Evolutionary conservation across 1,284 basidiomycete species (phyloP).

Genomic region (Anthracocystis panici-leucophaei): DNA sequence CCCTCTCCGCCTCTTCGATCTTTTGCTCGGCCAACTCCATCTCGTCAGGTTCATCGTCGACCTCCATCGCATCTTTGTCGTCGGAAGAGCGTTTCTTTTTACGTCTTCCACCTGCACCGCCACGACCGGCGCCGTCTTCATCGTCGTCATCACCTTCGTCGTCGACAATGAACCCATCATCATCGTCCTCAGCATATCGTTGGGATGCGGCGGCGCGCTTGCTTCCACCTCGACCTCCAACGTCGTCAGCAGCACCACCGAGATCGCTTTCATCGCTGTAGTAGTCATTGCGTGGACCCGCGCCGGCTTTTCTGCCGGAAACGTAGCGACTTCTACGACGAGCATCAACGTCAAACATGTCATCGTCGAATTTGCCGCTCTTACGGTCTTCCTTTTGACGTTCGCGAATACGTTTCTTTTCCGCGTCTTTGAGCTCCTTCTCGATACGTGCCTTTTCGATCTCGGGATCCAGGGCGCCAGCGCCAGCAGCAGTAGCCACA

Average conservation of each 20-base stretch:
- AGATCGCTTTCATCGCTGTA: constrained; percentile 63
- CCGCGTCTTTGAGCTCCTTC: constrained; percentile 63
- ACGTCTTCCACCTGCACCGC: constrained; percentile 18
- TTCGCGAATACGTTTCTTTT: constrained; percentile 63
- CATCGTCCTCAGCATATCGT: constrained; percentile 57
- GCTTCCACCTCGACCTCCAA: constrained; percentile 28
- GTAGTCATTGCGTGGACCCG: constrained; percentile 53
- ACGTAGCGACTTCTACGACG: constrained; percentile 36
- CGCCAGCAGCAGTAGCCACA: constrained; percentile 62
- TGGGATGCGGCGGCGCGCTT: constrained; percentile 34
- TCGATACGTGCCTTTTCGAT: constrained; percentile 74
- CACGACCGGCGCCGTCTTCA: constrained; percentile 28
- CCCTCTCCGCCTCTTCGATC: constrained; percentile 49
- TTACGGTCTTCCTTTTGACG: constrained; percentile 52
- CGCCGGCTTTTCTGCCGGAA: constrained; percentile 40
- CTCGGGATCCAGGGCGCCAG: constrained; percentile 72
- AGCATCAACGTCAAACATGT: constrained; percentile 56
- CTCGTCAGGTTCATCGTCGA: constrained; percentile 64
- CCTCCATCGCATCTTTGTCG: constrained; percentile 59
- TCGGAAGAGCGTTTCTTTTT: constrained; percentile 42
- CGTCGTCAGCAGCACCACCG: constrained; percentile 37
- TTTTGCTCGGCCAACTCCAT: constrained; percentile 59
- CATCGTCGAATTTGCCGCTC: constrained; percentile 53
- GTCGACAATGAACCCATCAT: constrained; percentile 67
- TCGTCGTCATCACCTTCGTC: constrained; percentile 57